Percentiles rank a stretch among this genome's conserved stretches.
Conservation (phyloP, 1,139 yeast genomes). For the Saccharomycopsis hybrid region DNA sequence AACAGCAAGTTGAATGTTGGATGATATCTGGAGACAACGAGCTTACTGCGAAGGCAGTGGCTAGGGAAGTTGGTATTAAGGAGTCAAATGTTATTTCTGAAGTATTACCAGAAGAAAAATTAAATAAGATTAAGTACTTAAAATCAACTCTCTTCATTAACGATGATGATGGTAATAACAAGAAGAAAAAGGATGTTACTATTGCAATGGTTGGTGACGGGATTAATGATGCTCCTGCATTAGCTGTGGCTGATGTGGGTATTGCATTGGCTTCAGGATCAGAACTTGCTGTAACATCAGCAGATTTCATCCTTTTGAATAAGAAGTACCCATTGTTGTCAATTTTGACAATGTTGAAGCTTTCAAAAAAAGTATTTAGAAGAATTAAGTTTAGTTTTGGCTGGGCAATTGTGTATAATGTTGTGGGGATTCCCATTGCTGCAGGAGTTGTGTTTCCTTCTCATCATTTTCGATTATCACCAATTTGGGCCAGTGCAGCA, state of each 20-base stretch:
- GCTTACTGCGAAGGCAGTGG: conserved; percentile 63
- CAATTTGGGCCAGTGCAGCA: conserved; percentile 64
- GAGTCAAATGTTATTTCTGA: conserved; percentile 56
- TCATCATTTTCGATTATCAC: conserved; percentile 44
- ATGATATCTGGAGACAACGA: conserved; percentile 36
- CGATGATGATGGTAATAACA: conserved; percentile 21
- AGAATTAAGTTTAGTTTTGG: conserved; percentile 51
- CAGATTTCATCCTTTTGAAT: conserved; percentile 50
- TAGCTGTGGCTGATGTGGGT: conserved; percentile 54
- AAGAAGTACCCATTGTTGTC: conserved; percentile 42
- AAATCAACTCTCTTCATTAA: conserved; percentile 32
- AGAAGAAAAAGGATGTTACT: conserved; percentile 18
- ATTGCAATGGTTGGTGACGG: conserved; percentile 66
- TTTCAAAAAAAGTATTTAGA: conserved; percentile 40
- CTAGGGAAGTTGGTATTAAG: conserved; percentile 52
- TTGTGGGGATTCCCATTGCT: conserved; percentile 54
- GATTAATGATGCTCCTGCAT: conserved; percentile 58
- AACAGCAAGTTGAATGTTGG: conserved; percentile 52
- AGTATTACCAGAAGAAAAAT: conserved; percentile 69
- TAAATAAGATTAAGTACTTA: conserved; percentile 49
- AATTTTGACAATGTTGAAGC: conserved; percentile 42
- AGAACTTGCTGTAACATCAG: conserved; percentile 51
- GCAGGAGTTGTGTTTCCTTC: conserved; percentile 59
- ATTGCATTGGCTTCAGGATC: conserved; percentile 55
- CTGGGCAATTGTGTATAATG: conserved; percentile 49